A percentile compares a stretch with the other conserved stretches of the same genome.
Evolutionary conservation across 2,329 filamentous ascomycete genomes (phyloP).

Genomic region (Cercospora sp.): DNA sequence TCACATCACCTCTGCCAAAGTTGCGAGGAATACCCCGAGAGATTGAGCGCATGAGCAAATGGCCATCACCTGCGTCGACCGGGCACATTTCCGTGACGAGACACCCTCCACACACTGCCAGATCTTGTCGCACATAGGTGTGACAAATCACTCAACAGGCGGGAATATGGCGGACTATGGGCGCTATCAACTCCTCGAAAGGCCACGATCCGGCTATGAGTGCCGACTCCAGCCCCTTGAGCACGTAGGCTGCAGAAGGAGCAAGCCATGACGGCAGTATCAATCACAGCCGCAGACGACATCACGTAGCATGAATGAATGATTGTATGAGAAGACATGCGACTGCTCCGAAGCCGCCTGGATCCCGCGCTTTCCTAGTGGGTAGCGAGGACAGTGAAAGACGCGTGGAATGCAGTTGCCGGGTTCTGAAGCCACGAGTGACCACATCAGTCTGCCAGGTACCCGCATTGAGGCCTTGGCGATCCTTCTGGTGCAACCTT

Average conservation of each 20-base stretch:
- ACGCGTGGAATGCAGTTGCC: slow-evolving; percentile 4
- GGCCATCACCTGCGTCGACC: neutral
- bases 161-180: neutral
- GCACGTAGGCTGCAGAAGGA: neutral
- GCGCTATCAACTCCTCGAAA: neutral
- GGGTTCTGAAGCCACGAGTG: slow-evolving; percentile 6
- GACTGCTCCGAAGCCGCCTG: neutral
- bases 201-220: neutral
- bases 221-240: neutral
- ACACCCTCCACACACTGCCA: neutral
- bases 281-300: neutral
- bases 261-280: neutral
- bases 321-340: slow-evolving; percentile 7
- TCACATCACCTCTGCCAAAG: neutral
- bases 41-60: neutral
- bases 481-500: slow-evolving; percentile 10
- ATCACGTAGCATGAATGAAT: slow-evolving; percentile 10
- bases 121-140: neutral
- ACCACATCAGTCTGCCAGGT: neutral
- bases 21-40: neutral
- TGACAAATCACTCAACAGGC: neutral
- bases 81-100: neutral
- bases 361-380: neutral
- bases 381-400: neutral
- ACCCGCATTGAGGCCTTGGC: slow-evolving; percentile 11